A percentile compares a stretch with the other conserved stretches of the same genome.
These are phyloP conservation scores for Inosperma sp. DNA, from an alignment of 768 basidiomycete genomes.

Conservation along the genomic window DNA sequence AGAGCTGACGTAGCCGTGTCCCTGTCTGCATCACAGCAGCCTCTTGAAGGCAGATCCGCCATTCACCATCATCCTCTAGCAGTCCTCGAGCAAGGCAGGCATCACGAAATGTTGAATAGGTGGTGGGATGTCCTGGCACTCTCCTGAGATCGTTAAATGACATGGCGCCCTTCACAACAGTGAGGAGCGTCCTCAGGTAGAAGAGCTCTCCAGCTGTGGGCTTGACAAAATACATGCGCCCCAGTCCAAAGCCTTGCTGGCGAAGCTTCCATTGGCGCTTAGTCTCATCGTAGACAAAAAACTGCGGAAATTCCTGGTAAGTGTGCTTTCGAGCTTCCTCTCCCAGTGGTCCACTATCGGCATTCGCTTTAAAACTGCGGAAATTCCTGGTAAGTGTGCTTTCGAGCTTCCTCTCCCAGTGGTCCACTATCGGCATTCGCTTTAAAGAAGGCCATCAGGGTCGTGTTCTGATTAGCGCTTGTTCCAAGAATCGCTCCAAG, in stretches of 20 bases:
- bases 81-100: constrained; percentile 36
- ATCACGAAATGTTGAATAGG: constrained; percentile 27
- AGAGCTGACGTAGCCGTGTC: constrained; percentile 30
- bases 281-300: constrained; percentile 11
- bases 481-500: constrained; percentile 12
- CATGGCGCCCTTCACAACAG: constrained; percentile 33
- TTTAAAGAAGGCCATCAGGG: constrained; percentile 29
- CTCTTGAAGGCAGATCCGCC: constrained; percentile 35
- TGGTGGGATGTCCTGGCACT: constrained; percentile 13
- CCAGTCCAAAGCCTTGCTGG: constrained; percentile 31
- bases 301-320: constrained; percentile 32
- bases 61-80: constrained; percentile 40
- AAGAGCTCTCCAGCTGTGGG: constrained; percentile 37
- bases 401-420: constrained; percentile 8
- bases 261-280: constrained; percentile 27
- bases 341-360: background rate
- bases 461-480: constrained; percentile 13
- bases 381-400: constrained; percentile 32
- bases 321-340: constrained; percentile 16
- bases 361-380: constrained; percentile 31
- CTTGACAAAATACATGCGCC: constrained; percentile 36
- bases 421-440: constrained; percentile 20
- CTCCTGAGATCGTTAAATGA: constrained; percentile 24
- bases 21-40: constrained; percentile 39
- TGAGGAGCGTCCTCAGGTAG: constrained; percentile 38